Conservation (phyloP, 371 early-diverging fungal genomes). For the Mucor piriformis region DNA sequence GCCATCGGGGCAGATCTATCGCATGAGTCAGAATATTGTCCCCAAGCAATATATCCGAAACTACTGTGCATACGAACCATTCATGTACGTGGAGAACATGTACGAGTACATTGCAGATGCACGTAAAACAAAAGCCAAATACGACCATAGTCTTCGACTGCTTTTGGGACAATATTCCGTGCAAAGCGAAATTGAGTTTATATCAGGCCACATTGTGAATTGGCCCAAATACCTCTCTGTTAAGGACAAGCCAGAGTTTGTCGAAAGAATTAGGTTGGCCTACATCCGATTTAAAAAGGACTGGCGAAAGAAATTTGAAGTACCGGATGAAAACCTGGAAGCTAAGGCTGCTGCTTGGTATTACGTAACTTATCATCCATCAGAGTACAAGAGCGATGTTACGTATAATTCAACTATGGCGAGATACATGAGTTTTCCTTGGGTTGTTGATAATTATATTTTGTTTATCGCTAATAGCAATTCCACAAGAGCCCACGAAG, state of each 20-base stretch:
- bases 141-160: conserved; percentile 54
- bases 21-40: conserved; percentile 18
- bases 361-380: conserved; percentile 62
- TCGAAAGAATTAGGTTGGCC: conserved; percentile 27
- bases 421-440: conserved; percentile 56
- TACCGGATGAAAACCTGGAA: conserved; percentile 29
- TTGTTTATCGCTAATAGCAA: conserved; percentile 45
- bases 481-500: neutral
- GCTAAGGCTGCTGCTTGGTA: conserved; percentile 77
- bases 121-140: conserved; percentile 34
- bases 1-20: conserved; percentile 59
- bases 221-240: conserved; percentile 25
- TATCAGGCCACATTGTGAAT: conserved; percentile 37
- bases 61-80: conserved; percentile 33
- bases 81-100: conserved; percentile 54
- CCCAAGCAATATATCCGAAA: neutral
- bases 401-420: conserved; percentile 3
- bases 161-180: conserved; percentile 66
- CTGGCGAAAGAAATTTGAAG: conserved; percentile 46
- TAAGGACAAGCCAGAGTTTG: conserved; percentile 7
- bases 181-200: conserved; percentile 47
- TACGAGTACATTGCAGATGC: conserved; percentile 59
- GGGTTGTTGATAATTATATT: conserved; percentile 58
- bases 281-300: conserved; percentile 32
- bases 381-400: conserved; percentile 20